phyloP scores from a whole-genome alignment of 306 rosid genomes.

The Prunus armeniaca region DNA sequence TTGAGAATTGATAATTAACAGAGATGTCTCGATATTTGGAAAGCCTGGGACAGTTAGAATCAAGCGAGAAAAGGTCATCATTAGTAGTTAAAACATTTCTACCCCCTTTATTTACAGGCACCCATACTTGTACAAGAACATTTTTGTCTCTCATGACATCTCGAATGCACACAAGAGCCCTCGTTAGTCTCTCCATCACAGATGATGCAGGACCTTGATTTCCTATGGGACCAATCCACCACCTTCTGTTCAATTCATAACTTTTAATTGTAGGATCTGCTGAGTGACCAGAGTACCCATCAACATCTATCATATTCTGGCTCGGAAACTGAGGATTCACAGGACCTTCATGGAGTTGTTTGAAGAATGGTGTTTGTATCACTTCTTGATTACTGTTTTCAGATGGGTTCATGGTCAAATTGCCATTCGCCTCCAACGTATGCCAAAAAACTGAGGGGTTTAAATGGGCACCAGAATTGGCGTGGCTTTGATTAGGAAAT shows the following conservation, averaged over 20 bases:
- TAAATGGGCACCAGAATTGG: conserved; percentile 44
- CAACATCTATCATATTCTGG: conserved; percentile 28
- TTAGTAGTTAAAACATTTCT: conserved; percentile 56
- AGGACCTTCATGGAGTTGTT: conserved; percentile 27
- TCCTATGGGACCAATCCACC: conserved; percentile 56
- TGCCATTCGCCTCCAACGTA: conserved; percentile 35
- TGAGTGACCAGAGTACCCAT: conserved; percentile 23
- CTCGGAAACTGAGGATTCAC: conserved; percentile 10
- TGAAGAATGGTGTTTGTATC: conserved; percentile 10
- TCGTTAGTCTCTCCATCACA: conserved; percentile 56
- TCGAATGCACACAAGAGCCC: conserved; percentile 55
- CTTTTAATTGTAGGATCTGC: conserved; percentile 35
- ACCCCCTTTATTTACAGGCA: conserved; percentile 66
- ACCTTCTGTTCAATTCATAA: conserved; percentile 43
- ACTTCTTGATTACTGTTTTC: conserved; percentile 33
- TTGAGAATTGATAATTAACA: conserved; percentile 50
- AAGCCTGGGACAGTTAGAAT: conserved; percentile 52
- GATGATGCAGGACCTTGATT: conserved; percentile 41
- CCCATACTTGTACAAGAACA: conserved; percentile 83
- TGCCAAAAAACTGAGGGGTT: conserved; percentile 66
- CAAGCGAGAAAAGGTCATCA: conserved; percentile 59
- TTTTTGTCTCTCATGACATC: conserved; percentile 61
- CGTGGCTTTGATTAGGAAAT: conserved; percentile 46
- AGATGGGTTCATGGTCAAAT: conserved; percentile 20
- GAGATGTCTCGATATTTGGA: conserved; percentile 67